phyloP scores from a whole-genome alignment of 768 basidiomycete genomes.

The Sarcomyxa edulis region DNA sequence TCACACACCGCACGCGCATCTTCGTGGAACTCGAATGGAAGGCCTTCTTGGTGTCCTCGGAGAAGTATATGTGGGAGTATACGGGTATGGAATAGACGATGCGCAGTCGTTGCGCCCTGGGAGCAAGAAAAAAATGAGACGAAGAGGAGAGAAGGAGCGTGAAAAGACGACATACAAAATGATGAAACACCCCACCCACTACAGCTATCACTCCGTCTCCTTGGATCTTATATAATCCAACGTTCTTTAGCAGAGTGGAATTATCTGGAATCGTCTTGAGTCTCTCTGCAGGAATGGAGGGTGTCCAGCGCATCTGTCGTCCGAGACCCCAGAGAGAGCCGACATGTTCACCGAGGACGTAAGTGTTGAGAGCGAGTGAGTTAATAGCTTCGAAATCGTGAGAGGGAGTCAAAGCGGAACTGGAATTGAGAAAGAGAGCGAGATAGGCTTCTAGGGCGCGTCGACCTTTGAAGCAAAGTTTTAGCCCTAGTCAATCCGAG shows the following conservation, averaged over 20 bases:
- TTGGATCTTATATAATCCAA: conserved; percentile 73
- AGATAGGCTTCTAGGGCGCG: conserved; percentile 75
- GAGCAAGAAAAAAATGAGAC: conserved; percentile 6
- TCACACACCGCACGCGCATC: conserved; percentile 38
- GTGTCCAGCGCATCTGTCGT: conserved; percentile 71
- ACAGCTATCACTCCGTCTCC: conserved; percentile 75
- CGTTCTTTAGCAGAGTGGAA: conserved; percentile 35
- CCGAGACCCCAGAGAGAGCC: conserved; percentile 74
- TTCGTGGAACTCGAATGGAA: conserved; percentile 42
- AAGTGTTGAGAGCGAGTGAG: conserved; percentile 59
- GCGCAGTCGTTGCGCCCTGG: conserved; percentile 43
- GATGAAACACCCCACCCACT: conserved; percentile 71
- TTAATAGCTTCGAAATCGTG: conserved; percentile 57
- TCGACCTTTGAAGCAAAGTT: conserved; percentile 46
- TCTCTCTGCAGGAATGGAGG: conserved; percentile 38
- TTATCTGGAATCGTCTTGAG: conserved; percentile 14
- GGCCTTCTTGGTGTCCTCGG: conserved; percentile 25
- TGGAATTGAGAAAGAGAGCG: conserved; percentile 63
- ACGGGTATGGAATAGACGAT: conserved; percentile 46
- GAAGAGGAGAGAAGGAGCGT: conserved; percentile 2
- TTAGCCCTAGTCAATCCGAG: background rate
- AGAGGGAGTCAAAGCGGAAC: conserved; percentile 34
- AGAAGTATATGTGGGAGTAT: conserved; percentile 37
- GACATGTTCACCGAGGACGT: conserved; percentile 67
- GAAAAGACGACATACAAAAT: conserved; percentile 56